A percentile compares a stretch with the other conserved stretches of the same genome.
Conservation (phyloP, 805 yeast species). For the Phaffomyces thermotolerans region DNA sequence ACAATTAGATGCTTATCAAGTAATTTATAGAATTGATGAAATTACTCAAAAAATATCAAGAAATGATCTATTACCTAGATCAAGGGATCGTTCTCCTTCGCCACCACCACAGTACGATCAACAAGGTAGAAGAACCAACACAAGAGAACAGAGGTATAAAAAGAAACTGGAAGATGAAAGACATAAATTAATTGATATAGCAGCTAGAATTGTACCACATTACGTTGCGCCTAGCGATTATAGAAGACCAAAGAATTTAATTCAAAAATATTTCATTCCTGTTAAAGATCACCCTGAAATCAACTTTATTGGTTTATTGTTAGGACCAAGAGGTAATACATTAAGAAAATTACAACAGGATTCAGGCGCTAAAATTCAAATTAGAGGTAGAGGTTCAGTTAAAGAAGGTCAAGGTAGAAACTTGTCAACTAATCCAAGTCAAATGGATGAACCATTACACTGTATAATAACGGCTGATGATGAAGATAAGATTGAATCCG, state of each 20-base stretch:
- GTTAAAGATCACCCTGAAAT: slow-evolving; percentile 82
- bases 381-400: slow-evolving; percentile 93
- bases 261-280: slow-evolving; percentile 81
- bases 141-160: slow-evolving; percentile 62
- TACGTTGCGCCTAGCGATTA: slow-evolving; percentile 79
- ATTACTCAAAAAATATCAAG: slow-evolving; percentile 52
- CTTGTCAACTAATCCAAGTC: slow-evolving; percentile 31
- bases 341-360: slow-evolving; percentile 70
- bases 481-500: slow-evolving; percentile 68
- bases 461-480: slow-evolving; percentile 80
- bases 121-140: slow-evolving; percentile 77
- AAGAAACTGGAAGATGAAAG: slow-evolving; percentile 71
- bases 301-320: slow-evolving; percentile 81
- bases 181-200: slow-evolving; percentile 67
- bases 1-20: slow-evolving; percentile 70
- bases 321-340: slow-evolving; percentile 96
- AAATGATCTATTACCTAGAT: slow-evolving; percentile 39
- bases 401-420: slow-evolving; percentile 75
- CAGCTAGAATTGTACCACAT: slow-evolving; percentile 63
- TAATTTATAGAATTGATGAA: slow-evolving; percentile 71
- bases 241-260: slow-evolving; percentile 58
- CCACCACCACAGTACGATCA: slow-evolving; percentile 91
- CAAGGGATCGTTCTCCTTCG: slow-evolving; percentile 60
- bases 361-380: slow-evolving; percentile 84
- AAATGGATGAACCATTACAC: slow-evolving; percentile 78